Conservation (phyloP, 2,329 filamentous ascomycete species). For the Stemphylium beticola region DNA sequence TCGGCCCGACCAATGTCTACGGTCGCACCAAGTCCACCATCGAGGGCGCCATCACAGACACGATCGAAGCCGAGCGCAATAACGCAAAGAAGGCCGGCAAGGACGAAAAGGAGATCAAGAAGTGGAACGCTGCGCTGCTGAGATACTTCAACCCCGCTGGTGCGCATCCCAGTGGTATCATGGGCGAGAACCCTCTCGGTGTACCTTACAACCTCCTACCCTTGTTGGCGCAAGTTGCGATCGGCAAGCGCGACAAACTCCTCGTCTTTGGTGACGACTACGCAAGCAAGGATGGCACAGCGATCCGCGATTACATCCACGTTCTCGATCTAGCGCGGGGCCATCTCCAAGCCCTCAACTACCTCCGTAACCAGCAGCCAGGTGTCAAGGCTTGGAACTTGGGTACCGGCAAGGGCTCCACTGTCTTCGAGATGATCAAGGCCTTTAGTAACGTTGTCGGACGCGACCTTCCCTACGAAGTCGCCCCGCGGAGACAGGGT, state of each 20-base stretch:
- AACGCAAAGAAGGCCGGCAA: conserved; percentile 77
- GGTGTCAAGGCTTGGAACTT: conserved; percentile 97
- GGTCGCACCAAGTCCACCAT: conserved; percentile 95
- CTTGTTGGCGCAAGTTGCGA: conserved; percentile 92
- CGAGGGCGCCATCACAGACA: conserved; percentile 89
- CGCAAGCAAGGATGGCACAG: conserved; percentile 84
- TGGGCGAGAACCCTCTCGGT: conserved; percentile 97
- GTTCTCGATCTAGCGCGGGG: conserved; percentile 87
- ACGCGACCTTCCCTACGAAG: conserved; percentile 83
- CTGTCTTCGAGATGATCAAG: conserved; percentile 96
- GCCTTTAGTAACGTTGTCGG: conserved; percentile 90
- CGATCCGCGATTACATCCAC: conserved; percentile 98
- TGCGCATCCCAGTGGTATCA: conserved; percentile 91
- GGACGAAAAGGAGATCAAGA: conserved; percentile 65
- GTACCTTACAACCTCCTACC: conserved; percentile 96
- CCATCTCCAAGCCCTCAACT: conserved; percentile 87
- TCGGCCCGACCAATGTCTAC: conserved; percentile 96
- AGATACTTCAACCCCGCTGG: conserved; percentile 98
- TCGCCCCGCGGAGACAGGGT: conserved; percentile 79
- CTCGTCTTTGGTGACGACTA: conserved; percentile 97
- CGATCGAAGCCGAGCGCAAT: conserved; percentile 83
- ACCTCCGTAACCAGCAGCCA: conserved; percentile 81
- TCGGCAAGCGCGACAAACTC: conserved; percentile 91
- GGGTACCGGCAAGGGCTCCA: conserved; percentile 91
- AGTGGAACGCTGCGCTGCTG: conserved; percentile 92